Base-by-base conservation (phyloP, 2,329 filamentous ascomycete genomes). In the Fusarium heterosporum region DNA sequence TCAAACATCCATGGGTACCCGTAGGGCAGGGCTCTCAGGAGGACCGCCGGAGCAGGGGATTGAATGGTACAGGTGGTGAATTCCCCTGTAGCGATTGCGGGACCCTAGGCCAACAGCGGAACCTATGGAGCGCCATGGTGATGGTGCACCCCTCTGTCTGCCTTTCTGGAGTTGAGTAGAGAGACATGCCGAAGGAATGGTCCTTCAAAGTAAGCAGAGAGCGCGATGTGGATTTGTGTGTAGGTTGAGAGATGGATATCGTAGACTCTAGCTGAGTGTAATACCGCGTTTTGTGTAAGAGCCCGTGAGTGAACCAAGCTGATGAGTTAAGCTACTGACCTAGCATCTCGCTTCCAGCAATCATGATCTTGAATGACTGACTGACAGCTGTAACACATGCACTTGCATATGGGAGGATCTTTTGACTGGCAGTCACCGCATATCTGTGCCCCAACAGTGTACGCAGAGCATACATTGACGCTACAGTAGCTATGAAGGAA, bases 11-110 rank as follows among this genome's bases (percentile, higher is more conserved):
- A 34, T 34, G 14, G 14, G 16, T 34, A 13, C 25, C 54, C 46
- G 54, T 67, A 68, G 64, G 64, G 64, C 64, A 68, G 58, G 55
- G 28, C 10, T 39, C 32, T 46, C 56, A 57, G 56, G 32, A 47
- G 46, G n/a, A 61, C 39, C 17, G 52, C 28, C 32, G 64, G 53
- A 64, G 64, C 45, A 46, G 52, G 60, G 48, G 13, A n/a, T 47
- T 17, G 14, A 17, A 29, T 25, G 38, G 38, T 10, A 22, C 4
- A 34, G 36, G 22, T 43, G 48, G 55, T 25, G 50, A n/a, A 25
- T 40, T 29, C 45, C 53, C 52, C 52, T 63, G 61, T 50, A 40
- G 61, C 41, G 30, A 22, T 36, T 49, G 43, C 54, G 53, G 43
- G 45, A 38, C 39, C 32, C 39, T 50, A 19, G 22, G 45, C 22